Evolutionary conservation across 1,284 basidiomycete species (phyloP), one percentile per base, ranked within the genome.

Genomic region (Cryptococcus floricola): DNA sequence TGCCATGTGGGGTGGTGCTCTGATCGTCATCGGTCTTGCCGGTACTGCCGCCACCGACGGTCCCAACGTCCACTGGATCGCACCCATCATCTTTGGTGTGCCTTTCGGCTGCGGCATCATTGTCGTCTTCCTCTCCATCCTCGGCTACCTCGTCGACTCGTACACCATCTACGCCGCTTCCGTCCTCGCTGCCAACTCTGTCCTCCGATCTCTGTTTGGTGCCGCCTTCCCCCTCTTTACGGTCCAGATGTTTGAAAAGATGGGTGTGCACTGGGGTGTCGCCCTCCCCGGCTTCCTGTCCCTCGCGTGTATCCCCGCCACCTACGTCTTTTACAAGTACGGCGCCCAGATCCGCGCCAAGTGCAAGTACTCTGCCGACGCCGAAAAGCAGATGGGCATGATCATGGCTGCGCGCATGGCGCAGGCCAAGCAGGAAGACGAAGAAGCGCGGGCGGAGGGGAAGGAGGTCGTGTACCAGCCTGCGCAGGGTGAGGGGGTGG

Each of bases 201-300:
- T 89, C 46, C 71, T 87, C 19, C 83, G 87, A 56, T 86, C 83
- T 3, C 75, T 82, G 2, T 82, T 85, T 59, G 87, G 85, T 18
- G 84, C 83, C 1, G 77, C 82, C 3, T 87, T 87, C 73, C 85
- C 85, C 10, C 73, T 86, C 7, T 82, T 87, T n/a, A 83, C 71
- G 14, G 39, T 45, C 19, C 53, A 66, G 42, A 73, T 73, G 71
- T 69, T 85, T 68, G 66, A 71, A 8, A 75, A 73, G 5, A 79
- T 87, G 14, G 85, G 85, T 9, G 82, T 85, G 48, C 76, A 83
- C 58, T 87, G 86, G 85, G 85, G 83, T 2, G 81, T 83, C 70
- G 83, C 81, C 48, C 76, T 88, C 10, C 85, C 87, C 62, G 86
- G 81, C 6, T 82, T 83, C 68, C 63, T 87, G 53, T 78, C 83